Conservation (phyloP, 169 alveolate species). For the Ichthyophthirius multifiliis region DNA sequence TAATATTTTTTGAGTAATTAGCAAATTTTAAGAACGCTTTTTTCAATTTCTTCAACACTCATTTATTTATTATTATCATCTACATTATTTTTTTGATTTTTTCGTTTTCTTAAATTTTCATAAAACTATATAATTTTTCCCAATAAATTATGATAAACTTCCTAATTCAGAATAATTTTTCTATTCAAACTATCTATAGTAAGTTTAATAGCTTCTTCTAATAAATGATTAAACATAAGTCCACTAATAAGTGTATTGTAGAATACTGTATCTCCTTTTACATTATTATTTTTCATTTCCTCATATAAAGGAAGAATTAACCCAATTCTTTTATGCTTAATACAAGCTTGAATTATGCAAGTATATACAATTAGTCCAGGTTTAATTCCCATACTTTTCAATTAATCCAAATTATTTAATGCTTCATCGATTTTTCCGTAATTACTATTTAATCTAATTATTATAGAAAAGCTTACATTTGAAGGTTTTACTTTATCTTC, state of each 20-base stretch:
- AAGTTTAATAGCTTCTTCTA: not conserved
- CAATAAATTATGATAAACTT: not conserved
- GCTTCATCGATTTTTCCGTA: constrained; percentile 54
- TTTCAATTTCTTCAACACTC: not conserved
- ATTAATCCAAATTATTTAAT: constrained; percentile 52
- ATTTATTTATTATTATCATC: not conserved
- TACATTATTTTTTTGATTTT: not conserved
- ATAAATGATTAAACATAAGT: not conserved
- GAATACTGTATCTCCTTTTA: constrained; percentile 13
- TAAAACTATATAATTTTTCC: not conserved
- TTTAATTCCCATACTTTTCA: constrained; percentile 50
- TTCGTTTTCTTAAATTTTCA: not conserved
- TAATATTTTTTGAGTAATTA: not conserved
- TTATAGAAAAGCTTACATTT: constrained; percentile 66
- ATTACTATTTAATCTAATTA: constrained; percentile 67
- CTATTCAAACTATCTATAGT: not conserved
- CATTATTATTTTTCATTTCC: constrained; percentile 34
- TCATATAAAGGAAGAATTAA: constrained; percentile 56
- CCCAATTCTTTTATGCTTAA: constrained; percentile 52
- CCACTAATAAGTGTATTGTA: not conserved
- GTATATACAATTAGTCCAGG: constrained; percentile 77
- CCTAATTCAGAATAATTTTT: not conserved
- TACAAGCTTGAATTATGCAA: constrained; percentile 68
- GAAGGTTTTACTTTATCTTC: constrained; percentile 25
- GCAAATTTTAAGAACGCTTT: not conserved